These are phyloP conservation scores for Agrocybe pediades DNA, from an alignment of 768 basidiomycete genomes.

Conservation along the genomic window DNA sequence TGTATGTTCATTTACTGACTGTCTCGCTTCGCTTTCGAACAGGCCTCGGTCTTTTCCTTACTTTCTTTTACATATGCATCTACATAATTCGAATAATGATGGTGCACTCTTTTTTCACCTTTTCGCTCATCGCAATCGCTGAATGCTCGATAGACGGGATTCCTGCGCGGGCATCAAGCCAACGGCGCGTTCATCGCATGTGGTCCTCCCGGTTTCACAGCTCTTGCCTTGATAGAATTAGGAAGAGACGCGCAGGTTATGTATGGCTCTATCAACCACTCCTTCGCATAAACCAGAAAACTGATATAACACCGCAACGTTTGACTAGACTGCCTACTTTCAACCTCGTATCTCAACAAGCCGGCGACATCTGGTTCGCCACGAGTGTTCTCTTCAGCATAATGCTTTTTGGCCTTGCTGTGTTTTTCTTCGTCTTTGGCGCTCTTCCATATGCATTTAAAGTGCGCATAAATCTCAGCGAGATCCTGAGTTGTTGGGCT, in stretches of 20 bases:
- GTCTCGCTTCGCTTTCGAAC: background rate
- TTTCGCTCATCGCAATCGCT: background rate
- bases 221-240: slow-evolving; percentile 46
- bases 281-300: background rate
- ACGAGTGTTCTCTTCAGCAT: slow-evolving; percentile 37
- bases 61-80: slow-evolving; percentile 51
- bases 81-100: slow-evolving; percentile 48
- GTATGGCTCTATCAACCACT: slow-evolving; percentile 23
- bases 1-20: background rate
- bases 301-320: background rate
- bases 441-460: slow-evolving; percentile 51
- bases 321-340: slow-evolving; percentile 31
- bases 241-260: slow-evolving; percentile 38
- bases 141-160: slow-evolving; percentile 36
- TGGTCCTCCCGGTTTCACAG: slow-evolving; percentile 52
- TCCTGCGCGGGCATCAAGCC: slow-evolving; percentile 48
- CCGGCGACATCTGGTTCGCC: slow-evolving; percentile 49
- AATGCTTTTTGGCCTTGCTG: slow-evolving; percentile 46
- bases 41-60: slow-evolving; percentile 51
- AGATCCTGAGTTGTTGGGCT: slow-evolving; percentile 53
- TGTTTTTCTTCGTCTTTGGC: slow-evolving; percentile 49
- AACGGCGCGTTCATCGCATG: slow-evolving; percentile 50
- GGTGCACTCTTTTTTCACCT: slow-evolving; percentile 20
- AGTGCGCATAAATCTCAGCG: slow-evolving; percentile 33
- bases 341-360: slow-evolving; percentile 33